These are phyloP conservation scores for Aspergillus ellipticus DNA, from an alignment of 495 filamentous ascomycete genomes.

Conservation along the genomic window DNA sequence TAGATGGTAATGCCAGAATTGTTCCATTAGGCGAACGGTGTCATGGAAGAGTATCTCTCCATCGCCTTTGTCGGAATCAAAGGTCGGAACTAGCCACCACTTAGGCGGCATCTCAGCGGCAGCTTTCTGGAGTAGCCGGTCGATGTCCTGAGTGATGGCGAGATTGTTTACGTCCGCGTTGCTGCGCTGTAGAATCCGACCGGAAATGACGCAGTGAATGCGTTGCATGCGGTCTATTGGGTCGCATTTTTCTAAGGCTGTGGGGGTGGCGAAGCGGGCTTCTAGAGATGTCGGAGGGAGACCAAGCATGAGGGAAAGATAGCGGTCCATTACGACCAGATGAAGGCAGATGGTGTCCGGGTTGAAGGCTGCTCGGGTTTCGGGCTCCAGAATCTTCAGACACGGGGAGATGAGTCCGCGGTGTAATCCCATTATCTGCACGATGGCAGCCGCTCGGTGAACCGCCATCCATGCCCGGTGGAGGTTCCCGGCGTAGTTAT, in stretches of 20 bases:
- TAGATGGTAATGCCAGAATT: conserved; percentile 40
- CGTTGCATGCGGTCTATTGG: conserved; percentile 25
- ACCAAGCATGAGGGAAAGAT: conserved; percentile 47
- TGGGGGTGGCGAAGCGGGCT: conserved; percentile 17
- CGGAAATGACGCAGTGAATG: conserved; percentile 21
- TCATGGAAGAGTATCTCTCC: conserved; percentile 4
- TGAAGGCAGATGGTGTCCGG: conserved; percentile 26
- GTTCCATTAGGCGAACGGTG: conserved; percentile 22
- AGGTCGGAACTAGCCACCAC: conserved; percentile 34
- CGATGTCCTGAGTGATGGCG: conserved; percentile 33
- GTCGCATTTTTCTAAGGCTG: conserved; percentile 9
- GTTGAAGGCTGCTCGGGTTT: conserved; percentile 11
- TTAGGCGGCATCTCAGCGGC: conserved; percentile 30
- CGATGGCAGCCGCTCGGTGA: conserved; percentile 30
- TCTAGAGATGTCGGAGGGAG: conserved; percentile 40
- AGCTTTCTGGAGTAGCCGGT: conserved; percentile 40
- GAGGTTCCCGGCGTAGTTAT: conserved; percentile 44
- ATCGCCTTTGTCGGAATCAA: background rate
- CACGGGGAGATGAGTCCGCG: conserved; percentile 1
- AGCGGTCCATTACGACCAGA: conserved; percentile 36
- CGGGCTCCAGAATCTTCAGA: conserved; percentile 12
- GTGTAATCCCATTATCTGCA: conserved; percentile 9
- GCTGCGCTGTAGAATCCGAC: conserved; percentile 45
- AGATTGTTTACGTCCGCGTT: conserved; percentile 17
- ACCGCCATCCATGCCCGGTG: conserved; percentile 39